Conservation (phyloP, 2,329 filamentous ascomycete species). For the Botryosphaeria dothidea region DNA sequence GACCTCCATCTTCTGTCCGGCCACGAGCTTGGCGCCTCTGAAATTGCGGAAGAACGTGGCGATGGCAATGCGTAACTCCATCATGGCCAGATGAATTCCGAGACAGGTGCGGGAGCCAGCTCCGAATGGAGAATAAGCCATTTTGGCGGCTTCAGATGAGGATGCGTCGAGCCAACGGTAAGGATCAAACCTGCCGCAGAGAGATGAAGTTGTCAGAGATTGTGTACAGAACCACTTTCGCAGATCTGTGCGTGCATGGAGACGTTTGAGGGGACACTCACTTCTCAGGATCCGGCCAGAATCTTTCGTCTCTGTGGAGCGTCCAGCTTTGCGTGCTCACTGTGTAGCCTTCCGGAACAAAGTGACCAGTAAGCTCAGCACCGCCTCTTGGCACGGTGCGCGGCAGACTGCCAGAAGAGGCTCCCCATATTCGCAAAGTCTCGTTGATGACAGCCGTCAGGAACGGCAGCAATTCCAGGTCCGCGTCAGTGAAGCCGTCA, state of each 20-base stretch:
- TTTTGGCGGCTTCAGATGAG: constrained; percentile 38
- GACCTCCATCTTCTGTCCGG: constrained; percentile 45
- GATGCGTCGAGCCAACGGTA: constrained; percentile 27
- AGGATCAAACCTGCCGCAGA: constrained; percentile 26
- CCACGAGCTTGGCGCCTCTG: constrained; percentile 32
- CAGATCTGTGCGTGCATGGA: no score
- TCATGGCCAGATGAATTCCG: constrained; percentile 66
- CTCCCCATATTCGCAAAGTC: constrained; percentile 21
- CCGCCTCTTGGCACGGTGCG: constrained; percentile 34
- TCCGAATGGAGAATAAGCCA: constrained; percentile 68
- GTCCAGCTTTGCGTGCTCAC: constrained; percentile 42
- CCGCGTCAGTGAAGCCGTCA: constrained; percentile 24
- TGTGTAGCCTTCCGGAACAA: constrained; percentile 35
- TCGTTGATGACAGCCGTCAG: constrained; percentile 41
- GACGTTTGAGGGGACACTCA: constrained; percentile 14
- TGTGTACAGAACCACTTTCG: no score
- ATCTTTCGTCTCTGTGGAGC: constrained; percentile 33
- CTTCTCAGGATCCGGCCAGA: neutral
- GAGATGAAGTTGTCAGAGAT: neutral
- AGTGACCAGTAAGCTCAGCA: constrained; percentile 32
- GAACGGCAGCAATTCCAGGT: constrained; percentile 32
- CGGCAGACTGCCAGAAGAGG: constrained; percentile 27
- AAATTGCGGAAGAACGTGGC: constrained; percentile 40
- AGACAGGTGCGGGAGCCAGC: constrained; percentile 69
- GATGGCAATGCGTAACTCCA: constrained; percentile 56